phyloP scores from a whole-genome alignment of 2,329 filamentous ascomycete genomes.

The Bipolaris oryzae region DNA sequence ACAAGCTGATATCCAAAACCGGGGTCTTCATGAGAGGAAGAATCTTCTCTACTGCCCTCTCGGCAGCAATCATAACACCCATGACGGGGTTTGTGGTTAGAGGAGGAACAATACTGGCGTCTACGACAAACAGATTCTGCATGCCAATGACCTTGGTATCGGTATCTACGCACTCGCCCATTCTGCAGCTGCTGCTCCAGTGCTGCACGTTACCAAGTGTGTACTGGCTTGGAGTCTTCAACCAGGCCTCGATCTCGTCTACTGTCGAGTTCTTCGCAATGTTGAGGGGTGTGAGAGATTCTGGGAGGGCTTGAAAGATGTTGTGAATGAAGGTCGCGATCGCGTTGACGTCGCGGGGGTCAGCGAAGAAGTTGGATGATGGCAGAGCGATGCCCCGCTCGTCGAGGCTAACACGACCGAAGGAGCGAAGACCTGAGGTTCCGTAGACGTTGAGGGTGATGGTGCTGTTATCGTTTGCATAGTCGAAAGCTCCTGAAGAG shows the following conservation, averaged over 20 bases:
- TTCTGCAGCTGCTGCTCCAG: conserved; percentile 60
- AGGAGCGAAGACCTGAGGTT: conserved; percentile 60
- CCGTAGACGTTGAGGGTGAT: conserved; percentile 65
- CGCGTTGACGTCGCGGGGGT: conserved; percentile 56
- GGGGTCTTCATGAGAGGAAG: conserved; percentile 24
- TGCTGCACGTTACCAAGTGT: conserved; percentile 60
- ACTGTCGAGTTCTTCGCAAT: conserved; percentile 54
- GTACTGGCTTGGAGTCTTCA: conserved; percentile 57
- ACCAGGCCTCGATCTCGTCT: conserved; percentile 58
- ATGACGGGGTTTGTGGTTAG: conserved; percentile 63
- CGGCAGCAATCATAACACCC: conserved; percentile 61
- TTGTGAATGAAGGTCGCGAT: conserved; percentile 59
- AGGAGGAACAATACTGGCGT: conserved; percentile 58
- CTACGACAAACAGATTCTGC: conserved; percentile 59
- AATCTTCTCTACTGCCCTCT: conserved; percentile 59
- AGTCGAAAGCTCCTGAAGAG: conserved; percentile 53
- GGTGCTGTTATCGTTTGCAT: conserved; percentile 49
- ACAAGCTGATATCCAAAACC: background rate
- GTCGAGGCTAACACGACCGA: conserved; percentile 56
- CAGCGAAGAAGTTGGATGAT: conserved; percentile 52
- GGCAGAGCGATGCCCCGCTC: conserved; percentile 53
- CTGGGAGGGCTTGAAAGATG: conserved; percentile 56
- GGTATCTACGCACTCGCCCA: conserved; percentile 58
- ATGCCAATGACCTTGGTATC: conserved; percentile 57
- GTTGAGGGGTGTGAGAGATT: conserved; percentile 57